Conservation (phyloP, 169 alveolate species). For the Plasmodium knowlesi region DNA sequence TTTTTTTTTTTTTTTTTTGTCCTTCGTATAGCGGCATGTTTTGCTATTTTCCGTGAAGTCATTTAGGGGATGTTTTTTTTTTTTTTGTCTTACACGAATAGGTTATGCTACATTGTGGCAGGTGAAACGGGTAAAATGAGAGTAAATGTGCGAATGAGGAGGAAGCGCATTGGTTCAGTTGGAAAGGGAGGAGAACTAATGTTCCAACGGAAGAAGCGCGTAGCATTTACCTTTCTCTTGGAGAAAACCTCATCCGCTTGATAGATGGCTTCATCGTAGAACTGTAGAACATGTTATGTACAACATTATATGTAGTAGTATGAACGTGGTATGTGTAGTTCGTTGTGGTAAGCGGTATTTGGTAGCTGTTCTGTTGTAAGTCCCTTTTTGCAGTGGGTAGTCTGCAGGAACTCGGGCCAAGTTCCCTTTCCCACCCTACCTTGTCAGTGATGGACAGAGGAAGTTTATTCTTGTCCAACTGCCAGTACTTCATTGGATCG, state of each 20-base stretch:
- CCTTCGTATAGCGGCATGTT: background rate
- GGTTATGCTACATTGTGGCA: slow-evolving; percentile 11
- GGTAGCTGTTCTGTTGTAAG: background rate
- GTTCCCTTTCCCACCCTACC: background rate
- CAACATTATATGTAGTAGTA: no score
- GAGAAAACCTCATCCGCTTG: slow-evolving; percentile 23
- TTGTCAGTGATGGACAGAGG: slow-evolving; percentile 36
- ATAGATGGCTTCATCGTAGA: slow-evolving; percentile 51
- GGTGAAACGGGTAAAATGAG: background rate
- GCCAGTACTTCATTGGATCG: slow-evolving; percentile 63
- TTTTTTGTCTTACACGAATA: slow-evolving; percentile 21
- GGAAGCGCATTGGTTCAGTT: background rate
- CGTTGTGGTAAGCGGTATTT: no score
- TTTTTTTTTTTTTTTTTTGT: background rate
- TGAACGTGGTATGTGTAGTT: no score
- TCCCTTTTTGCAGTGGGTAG: background rate
- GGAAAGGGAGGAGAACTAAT: background rate
- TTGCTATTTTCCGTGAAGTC: background rate
- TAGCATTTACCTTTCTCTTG: slow-evolving; percentile 14
- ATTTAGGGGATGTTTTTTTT: background rate
- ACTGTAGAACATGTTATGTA: no score
- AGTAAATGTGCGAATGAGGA: background rate
- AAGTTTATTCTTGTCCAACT: slow-evolving; percentile 42
- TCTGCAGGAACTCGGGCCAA: background rate
- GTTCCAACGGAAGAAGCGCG: background rate